Conservation (phyloP, 495 filamentous ascomycete species). For the Neurospora discreta region DNA sequence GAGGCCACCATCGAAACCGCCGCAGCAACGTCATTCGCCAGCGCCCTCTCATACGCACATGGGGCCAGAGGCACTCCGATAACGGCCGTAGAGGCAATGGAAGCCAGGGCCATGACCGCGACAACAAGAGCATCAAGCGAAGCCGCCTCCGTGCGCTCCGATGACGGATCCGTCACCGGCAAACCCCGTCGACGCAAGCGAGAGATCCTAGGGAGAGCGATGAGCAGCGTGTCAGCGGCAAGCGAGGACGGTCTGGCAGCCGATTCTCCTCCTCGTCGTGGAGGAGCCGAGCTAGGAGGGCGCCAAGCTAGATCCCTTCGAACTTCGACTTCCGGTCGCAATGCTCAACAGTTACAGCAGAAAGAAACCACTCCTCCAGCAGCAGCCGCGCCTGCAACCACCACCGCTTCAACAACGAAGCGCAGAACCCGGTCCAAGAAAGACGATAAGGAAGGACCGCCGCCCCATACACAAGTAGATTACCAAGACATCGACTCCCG, state of each 20-base stretch:
- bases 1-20: background rate
- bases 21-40: background rate
- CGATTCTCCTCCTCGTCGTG: constrained; percentile 5
- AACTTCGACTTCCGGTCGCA: background rate
- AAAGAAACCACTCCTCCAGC: background rate
- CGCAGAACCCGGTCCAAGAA: background rate
- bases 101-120: background rate
- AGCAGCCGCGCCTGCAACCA: background rate
- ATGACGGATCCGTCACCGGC: background rate
- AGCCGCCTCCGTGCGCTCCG: background rate
- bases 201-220: constrained; percentile 37
- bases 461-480: constrained; percentile 35
- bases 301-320: background rate
- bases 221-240: constrained; percentile 38
- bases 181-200: constrained; percentile 23
- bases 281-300: background rate
- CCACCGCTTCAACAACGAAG: background rate
- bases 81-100: constrained; percentile 1
- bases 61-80: constrained; percentile 1
- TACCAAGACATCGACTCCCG: constrained; percentile 36
- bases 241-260: constrained; percentile 11
- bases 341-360: constrained; percentile 1
- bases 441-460: constrained; percentile 15
- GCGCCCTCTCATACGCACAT: background rate
- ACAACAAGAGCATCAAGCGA: background rate